Base-by-base conservation (phyloP, 2,329 filamentous ascomycete genomes). In the Cucurbitaria berberidis region DNA sequence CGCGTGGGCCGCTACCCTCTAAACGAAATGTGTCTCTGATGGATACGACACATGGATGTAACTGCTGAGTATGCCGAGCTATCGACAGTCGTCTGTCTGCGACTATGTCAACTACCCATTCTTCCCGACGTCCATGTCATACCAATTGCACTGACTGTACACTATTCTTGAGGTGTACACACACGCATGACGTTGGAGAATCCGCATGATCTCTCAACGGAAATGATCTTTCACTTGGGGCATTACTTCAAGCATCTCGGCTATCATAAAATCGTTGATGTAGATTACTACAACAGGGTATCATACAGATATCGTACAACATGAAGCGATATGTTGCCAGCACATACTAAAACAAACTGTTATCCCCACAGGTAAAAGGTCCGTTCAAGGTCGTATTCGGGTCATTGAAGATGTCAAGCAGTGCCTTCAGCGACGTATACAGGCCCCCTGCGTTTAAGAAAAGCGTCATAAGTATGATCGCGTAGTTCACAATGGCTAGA, bases 401-500 rank as follows among this genome's bases (percentile, higher is more conserved):
- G 45, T 68, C 64, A 27, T 65, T 65, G 48, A 67, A 69, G 21
- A 66, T 64, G 36, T 69, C 67, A 38, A 68, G 59, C 1, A 69
- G 55, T 13, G 67, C 67, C 44, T 62, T 66, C n/a, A 69, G 35
- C 19, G 58, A 63, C 8, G 67, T 66, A 45, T 69, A 69, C 13
- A 68, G 22, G 3, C 67, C 67, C 27, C 66, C 66, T 8, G 60
- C 56, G 38, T 65, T 67, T 11, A 67, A 39, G n/a, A 68, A 67
- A 9, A 69, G 16, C 2, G 67, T 69, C 61, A 69, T 60, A 6
- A 53, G 10, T 26, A 83, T 71, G 34, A 80, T 76, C 1, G 73
- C 32, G 0, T 73, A 67, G 57, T 83, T 83, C 32, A 81, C n/a
- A 5, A 75, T 58, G 3, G 78, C 78, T 30, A 83, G 63, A 2